Evolutionary conservation across 1,284 basidiomycete species (phyloP).

Genomic region (Trichosporon ovoides): DNA sequence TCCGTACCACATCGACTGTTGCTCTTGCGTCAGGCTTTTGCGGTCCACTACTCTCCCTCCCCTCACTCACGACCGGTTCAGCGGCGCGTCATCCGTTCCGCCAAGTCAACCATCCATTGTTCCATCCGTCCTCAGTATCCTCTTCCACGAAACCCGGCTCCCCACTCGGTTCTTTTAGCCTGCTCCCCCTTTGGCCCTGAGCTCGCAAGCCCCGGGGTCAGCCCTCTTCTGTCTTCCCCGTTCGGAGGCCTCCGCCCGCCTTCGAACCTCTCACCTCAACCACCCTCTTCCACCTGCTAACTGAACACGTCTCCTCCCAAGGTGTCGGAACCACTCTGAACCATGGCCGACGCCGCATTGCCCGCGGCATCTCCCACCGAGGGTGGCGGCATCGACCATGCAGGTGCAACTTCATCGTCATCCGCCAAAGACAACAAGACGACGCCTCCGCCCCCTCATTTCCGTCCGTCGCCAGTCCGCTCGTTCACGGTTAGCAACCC

Average conservation of each 20-base stretch:
- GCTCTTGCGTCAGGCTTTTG: background rate
- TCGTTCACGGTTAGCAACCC: slow-evolving; percentile 22
- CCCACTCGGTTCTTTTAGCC: slow-evolving; percentile 4
- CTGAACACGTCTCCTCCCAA: background rate
- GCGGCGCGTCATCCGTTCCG: background rate
- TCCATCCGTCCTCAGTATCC: background rate
- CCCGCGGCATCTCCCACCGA: background rate
- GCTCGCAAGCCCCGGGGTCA: background rate
- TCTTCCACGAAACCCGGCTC: background rate
- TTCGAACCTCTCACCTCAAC: background rate
- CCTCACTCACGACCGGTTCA: background rate
- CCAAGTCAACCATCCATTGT: background rate
- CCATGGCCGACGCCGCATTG: slow-evolving; percentile 14
- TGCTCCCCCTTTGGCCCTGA: slow-evolving; percentile 1
- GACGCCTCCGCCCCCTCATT: slow-evolving; percentile 7
- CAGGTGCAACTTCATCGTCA: background rate
- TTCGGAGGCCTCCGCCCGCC: background rate
- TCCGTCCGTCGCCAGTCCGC: slow-evolving; percentile 20
- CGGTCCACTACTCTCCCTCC: background rate
- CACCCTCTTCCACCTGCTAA: background rate
- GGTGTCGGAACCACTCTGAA: background rate
- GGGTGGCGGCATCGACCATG: slow-evolving; percentile 4
- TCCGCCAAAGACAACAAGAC: slow-evolving; percentile 1
- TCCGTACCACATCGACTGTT: background rate
- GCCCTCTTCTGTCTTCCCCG: background rate